A percentile compares a stretch with the other conserved stretches of the same genome.
phyloP scores from a whole-genome alignment of 768 basidiomycete genomes.

The Russula sp. region DNA sequence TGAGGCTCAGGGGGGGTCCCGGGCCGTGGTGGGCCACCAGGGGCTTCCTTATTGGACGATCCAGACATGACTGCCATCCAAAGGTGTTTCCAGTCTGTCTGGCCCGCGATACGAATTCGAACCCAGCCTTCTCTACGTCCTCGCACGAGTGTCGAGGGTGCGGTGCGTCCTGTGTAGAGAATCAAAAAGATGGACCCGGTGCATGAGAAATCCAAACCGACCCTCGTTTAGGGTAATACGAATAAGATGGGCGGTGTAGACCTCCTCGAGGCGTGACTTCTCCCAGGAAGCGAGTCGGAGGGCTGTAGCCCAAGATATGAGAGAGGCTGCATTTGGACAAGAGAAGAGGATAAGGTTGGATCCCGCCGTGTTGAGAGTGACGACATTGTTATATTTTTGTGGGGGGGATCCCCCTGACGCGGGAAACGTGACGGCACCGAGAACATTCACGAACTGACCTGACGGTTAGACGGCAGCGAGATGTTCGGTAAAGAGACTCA shows the following conservation, averaged over 20 bases:
- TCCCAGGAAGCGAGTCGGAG: conserved; percentile 91
- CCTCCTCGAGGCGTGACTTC: conserved; percentile 90
- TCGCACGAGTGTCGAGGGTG: conserved; percentile 55
- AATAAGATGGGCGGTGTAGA: conserved; percentile 92
- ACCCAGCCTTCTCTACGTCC: conserved; percentile 90
- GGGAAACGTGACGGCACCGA: conserved; percentile 66
- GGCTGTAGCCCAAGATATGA: conserved; percentile 88
- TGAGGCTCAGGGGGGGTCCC: conserved; percentile 22
- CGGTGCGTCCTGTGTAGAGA: conserved; percentile 34
- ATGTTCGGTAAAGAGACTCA: conserved; percentile 35
- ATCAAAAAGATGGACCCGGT: conserved; percentile 1
- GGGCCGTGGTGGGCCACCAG: conserved; percentile 24
- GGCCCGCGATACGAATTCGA: conserved; percentile 86
- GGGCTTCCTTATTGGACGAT: conserved; percentile 23
- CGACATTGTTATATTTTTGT: conserved; percentile 64
- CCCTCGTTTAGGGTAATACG: conserved; percentile 60
- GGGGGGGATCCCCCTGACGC: conserved; percentile 41
- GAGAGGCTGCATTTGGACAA: conserved; percentile 59
- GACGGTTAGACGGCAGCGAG: conserved; percentile 9
- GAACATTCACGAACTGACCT: conserved; percentile 65
- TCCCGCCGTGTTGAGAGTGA: conserved; percentile 92
- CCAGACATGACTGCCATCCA: conserved; percentile 72
- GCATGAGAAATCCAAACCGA: conserved; percentile 21
- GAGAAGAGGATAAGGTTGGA: conserved; percentile 86
- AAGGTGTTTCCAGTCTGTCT: conserved; percentile 90